Percentiles rank a stretch among this genome's conserved stretches.
Evolutionary conservation across 768 basidiomycete genomes (phyloP).

Genomic region (Lanmaoa rubissima): DNA sequence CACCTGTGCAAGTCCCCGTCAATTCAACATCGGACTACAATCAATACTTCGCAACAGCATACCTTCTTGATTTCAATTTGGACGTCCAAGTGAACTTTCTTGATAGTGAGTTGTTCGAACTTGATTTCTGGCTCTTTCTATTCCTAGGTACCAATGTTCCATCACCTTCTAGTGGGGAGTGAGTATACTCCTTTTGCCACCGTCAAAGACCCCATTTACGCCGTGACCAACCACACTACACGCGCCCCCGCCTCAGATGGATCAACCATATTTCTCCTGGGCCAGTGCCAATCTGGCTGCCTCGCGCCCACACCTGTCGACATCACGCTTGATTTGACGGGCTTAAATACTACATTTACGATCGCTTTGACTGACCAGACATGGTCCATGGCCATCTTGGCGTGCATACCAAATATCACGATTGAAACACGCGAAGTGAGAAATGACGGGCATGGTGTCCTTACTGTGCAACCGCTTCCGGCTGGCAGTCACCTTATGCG

Average conservation of each 20-base stretch:
- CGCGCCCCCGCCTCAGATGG: conserved; percentile 16
- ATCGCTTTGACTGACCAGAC: conserved; percentile 14
- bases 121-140: background rate
- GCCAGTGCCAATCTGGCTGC: conserved; percentile 24
- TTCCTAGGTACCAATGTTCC: background rate
- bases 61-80: conserved; percentile 18
- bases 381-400: conserved; percentile 23
- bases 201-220: conserved; percentile 4
- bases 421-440: conserved; percentile 31
- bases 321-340: conserved; percentile 13
- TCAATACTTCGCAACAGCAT: conserved; percentile 7
- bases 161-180: background rate
- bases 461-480: conserved; percentile 20
- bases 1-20: conserved; percentile 6
- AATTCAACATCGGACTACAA: conserved; percentile 1
- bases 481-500: conserved; percentile 5
- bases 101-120: conserved; percentile 8
- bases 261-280: conserved; percentile 22
- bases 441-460: conserved; percentile 15
- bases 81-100: conserved; percentile 6
- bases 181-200: background rate
- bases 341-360: conserved; percentile 10
- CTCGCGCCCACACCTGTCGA: background rate
- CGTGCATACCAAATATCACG: conserved; percentile 20
- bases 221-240: conserved; percentile 25